These are phyloP conservation scores for Datura wrightii DNA, from an alignment of 257 asterid genomes.

Conservation along the genomic window DNA sequence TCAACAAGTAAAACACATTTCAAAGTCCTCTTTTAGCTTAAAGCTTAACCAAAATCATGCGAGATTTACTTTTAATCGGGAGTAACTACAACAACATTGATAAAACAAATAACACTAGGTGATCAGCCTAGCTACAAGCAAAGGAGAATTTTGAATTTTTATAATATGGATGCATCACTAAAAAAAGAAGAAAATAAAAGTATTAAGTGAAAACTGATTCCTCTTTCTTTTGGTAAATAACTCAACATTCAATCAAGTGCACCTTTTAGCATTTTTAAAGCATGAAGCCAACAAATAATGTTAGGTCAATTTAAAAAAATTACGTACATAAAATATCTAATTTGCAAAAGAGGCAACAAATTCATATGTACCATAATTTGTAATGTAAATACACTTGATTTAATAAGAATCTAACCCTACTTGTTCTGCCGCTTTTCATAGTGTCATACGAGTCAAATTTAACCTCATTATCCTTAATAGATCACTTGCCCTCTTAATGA, in stretches of 20 bases:
- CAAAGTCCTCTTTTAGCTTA: background rate
- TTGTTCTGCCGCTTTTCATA: background rate
- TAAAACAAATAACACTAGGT: background rate
- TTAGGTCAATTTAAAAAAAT: background rate
- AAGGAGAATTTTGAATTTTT: background rate
- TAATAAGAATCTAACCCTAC: background rate
- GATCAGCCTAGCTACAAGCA: background rate
- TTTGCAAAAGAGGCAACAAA: background rate
- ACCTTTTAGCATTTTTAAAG: background rate
- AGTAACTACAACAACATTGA: background rate
- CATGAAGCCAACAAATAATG: background rate
- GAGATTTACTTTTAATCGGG: background rate
- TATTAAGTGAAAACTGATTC: background rate
- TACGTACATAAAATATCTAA: background rate
- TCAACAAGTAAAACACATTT: too few species aligned
- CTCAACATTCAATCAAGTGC: background rate
- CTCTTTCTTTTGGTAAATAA: background rate
- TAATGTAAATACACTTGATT: background rate
- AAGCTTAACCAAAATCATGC: background rate
- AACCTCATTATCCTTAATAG: background rate
- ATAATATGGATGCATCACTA: background rate
- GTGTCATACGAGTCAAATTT: background rate
- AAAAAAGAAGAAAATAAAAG: background rate
- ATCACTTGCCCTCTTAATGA: background rate
- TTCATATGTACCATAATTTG: background rate